phyloP scores from a whole-genome alignment of 352 stramenopile genomes.

The Thalassiosira ordinaria region DNA sequence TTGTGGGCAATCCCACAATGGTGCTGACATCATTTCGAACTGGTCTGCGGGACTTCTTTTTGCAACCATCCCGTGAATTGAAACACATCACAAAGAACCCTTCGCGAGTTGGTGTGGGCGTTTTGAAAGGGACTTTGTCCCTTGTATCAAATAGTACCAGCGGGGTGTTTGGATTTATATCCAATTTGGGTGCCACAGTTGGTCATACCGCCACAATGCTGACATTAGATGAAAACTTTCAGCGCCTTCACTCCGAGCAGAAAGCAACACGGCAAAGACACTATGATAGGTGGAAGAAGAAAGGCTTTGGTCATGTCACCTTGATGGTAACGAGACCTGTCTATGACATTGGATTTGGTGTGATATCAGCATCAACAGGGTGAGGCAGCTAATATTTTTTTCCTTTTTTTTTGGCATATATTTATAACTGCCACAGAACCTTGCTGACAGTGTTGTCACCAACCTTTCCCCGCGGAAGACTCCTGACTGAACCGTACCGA shows the following conservation, averaged over 20 bases:
- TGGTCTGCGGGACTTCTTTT: conserved; percentile 83
- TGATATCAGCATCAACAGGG: conserved; percentile 71
- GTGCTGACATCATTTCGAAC: conserved; percentile 80
- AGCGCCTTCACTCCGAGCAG: conserved; percentile 76
- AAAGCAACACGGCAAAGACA: conserved; percentile 76
- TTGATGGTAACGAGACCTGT: conserved; percentile 74
- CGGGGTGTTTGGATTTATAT: conserved; percentile 83
- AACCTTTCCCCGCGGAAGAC: too few relatives aligned
- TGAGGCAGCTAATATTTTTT: too few relatives aligned
- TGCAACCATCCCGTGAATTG: conserved; percentile 77
- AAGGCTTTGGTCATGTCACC: conserved; percentile 68
- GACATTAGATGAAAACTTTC: conserved; percentile 81
- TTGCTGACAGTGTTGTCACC: too few relatives aligned
- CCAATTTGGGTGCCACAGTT: conserved; percentile 71
- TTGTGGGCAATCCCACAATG: conserved; percentile 86
- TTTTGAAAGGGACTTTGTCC: conserved; percentile 84
- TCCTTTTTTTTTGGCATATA: too few relatives aligned
- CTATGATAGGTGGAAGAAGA: conserved; percentile 76
- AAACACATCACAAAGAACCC: conserved; percentile 80
- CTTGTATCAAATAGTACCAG: conserved; percentile 83
- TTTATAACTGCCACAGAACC: too few relatives aligned
- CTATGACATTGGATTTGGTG: conserved; percentile 77
- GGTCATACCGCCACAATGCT: conserved; percentile 72
- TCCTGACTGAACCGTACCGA: conserved; percentile 81
- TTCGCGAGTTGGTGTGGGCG: conserved; percentile 76